Evolutionary conservation across 192 early-diverging fungal genomes (phyloP).

Genomic region (Umbelopsis vinacea): DNA sequence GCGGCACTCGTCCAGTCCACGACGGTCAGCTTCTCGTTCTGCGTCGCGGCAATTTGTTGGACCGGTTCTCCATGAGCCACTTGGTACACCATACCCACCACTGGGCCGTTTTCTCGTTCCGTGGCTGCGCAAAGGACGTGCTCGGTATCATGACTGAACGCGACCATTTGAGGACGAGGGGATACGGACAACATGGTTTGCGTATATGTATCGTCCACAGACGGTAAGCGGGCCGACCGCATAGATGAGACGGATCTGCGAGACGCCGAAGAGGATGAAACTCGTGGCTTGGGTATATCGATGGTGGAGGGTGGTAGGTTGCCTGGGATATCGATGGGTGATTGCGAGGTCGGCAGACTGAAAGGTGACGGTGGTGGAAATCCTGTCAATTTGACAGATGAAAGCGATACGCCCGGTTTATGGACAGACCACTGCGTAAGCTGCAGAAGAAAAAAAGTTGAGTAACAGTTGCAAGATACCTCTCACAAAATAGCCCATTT

Average conservation of each 20-base stretch:
- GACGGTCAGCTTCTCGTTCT: conserved; percentile 47
- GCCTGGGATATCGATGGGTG: conserved; percentile 1
- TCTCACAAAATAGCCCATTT: background rate
- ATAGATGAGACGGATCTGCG: conserved; percentile 23
- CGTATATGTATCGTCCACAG: conserved; percentile 24
- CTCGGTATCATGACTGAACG: conserved; percentile 59
- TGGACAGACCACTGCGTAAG: conserved; percentile 58
- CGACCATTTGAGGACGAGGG: conserved; percentile 51
- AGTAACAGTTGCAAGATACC: too few species aligned
- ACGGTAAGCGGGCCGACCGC: conserved; percentile 9
- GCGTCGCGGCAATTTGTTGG: conserved; percentile 43
- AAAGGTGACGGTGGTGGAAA: conserved; percentile 47
- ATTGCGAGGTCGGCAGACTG: conserved; percentile 16
- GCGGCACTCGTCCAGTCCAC: conserved; percentile 59
- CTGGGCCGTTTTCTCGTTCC: background rate
- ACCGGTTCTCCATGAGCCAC: conserved; percentile 47
- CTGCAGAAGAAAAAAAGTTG: conserved; percentile 28
- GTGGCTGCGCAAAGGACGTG: conserved; percentile 46
- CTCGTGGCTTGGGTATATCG: conserved; percentile 3
- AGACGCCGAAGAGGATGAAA: conserved; percentile 22
- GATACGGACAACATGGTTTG: conserved; percentile 28
- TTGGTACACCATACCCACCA: conserved; percentile 49
- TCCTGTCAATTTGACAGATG: conserved; percentile 42
- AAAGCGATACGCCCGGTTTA: conserved; percentile 50
- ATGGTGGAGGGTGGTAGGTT: background rate